A percentile compares a stretch with the other conserved stretches of the same genome.
phyloP scores from a whole-genome alignment of 2,329 filamentous ascomycete species.

The Proliferodiscus dingleyae region DNA sequence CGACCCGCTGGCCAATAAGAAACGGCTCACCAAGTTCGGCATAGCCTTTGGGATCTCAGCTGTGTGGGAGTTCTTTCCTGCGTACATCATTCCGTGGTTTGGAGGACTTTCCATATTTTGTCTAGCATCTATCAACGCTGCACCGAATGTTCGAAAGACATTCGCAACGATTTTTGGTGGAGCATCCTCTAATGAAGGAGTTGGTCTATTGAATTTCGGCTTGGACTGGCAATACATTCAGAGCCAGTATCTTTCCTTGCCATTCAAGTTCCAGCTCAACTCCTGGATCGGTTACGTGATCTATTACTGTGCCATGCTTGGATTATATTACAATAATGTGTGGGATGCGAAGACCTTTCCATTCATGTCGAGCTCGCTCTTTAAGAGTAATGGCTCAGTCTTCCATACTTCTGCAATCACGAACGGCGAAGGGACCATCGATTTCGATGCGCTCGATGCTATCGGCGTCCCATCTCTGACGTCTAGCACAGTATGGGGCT shows the following conservation, averaged over 20 bases:
- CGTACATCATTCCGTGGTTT: conserved; percentile 39
- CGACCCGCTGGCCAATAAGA: conserved; percentile 31
- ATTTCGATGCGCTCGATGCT: conserved; percentile 41
- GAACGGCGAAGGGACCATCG: conserved; percentile 32
- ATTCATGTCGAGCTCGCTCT: conserved; percentile 40
- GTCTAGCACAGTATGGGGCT: not conserved
- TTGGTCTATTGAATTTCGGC: conserved; percentile 36
- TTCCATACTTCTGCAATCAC: conserved; percentile 10
- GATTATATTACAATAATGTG: conserved; percentile 39
- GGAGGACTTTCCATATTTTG: conserved; percentile 41
- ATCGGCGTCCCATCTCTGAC: conserved; percentile 12
- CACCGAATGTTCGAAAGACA: conserved; percentile 22
- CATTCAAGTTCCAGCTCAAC: conserved; percentile 32
- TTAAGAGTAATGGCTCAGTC: conserved; percentile 14
- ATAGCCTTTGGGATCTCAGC: conserved; percentile 28
- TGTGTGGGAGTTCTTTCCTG: conserved; percentile 44
- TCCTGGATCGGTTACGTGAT: conserved; percentile 31
- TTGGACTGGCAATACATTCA: conserved; percentile 42
- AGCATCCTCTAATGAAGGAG: conserved; percentile 40
- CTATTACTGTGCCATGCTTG: conserved; percentile 33
- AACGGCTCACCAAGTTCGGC: conserved; percentile 7
- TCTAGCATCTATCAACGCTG: conserved; percentile 38
- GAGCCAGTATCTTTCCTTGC: conserved; percentile 32
- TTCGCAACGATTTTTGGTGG: conserved; percentile 48
- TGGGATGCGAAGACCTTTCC: conserved; percentile 39